Evolutionary conservation across 257 asterid genomes (phyloP), one percentile per base, ranked within the genome.

Genomic region (Asclepias syriaca): DNA sequence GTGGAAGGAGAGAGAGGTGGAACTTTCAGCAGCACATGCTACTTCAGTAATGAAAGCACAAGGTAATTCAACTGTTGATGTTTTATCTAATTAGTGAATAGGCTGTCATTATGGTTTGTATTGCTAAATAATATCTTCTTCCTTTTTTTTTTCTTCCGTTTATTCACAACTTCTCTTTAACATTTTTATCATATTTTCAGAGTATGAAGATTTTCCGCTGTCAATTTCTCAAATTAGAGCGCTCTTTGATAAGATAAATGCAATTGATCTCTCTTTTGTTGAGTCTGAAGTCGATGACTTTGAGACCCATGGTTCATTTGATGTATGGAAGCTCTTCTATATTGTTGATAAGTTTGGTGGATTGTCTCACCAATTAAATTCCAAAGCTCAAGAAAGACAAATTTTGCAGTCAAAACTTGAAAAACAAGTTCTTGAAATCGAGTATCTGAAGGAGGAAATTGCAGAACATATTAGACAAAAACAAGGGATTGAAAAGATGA

Each of bases 201-300:
- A 88, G 76, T 24, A 68, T 72, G 87, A 84, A 76, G 90, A 75
- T 70, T 71, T 81, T 51, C 78, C 70, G 21, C 81, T 91, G 73
- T 85, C 97, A 66, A 79, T 85, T 61, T 84, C 96, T 68, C 85
- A 89, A 81, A 71, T 86, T 64, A 85, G 81, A 66, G 83, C 84
- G 77, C 82, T 94, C 73, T 77, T 88, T 73, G 86, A 87, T 65
- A 92, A 92, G 85, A 74, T 92, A 71, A 84, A 80, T 68, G 87
- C 72, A 73, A 64, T 90, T 79, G 87, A 86, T 73, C 68, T 86
- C 58, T 89, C 92, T 72, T 80, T 81, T 70, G 72, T 72, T 71
- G 88, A 70, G 34, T 68, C 66, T 68, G 74, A 81, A 15, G 70
- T 65, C 75, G 84, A 79, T 79, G 83, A 86, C 76, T 70, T 37